These are phyloP conservation scores for Gracilaria domingensis DNA, from an alignment of 23 red algal species.

Conservation along the genomic window DNA sequence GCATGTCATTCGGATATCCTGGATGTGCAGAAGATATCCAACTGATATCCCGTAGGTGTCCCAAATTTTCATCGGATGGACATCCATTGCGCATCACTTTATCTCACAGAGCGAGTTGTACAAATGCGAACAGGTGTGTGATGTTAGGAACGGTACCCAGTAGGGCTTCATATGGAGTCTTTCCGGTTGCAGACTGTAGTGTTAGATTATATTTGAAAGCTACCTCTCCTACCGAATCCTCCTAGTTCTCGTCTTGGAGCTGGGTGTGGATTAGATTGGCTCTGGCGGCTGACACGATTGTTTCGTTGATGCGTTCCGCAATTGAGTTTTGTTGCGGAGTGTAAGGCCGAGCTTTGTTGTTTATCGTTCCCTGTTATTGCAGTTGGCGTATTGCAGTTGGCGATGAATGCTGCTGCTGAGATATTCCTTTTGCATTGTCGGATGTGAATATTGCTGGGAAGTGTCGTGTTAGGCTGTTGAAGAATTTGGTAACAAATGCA, in stretches of 20 bases:
- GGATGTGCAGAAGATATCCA: no score
- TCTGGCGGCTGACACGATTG: neutral
- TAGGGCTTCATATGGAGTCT: neutral
- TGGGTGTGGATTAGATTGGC: neutral
- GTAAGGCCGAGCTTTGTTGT: neutral
- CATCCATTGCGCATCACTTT: no score
- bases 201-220: conserved; percentile 18
- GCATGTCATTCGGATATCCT: no score
- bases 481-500: neutral
- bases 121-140: conserved; percentile 9
- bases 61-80: no score
- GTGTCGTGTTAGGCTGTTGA: neutral
- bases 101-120: no score
- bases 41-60: no score
- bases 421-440: conserved; percentile 10
- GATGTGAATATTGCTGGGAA: neutral
- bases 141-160: neutral
- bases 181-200: neutral
- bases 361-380: neutral
- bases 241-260: neutral
- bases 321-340: conserved; percentile 7
- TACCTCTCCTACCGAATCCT: neutral
- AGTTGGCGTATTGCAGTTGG: no score
- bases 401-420: no score
- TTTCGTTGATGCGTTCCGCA: conserved; percentile 12